Evolutionary conservation across 2,329 filamentous ascomycete species (phyloP).

Genomic region (Fusarium zealandicum): DNA sequence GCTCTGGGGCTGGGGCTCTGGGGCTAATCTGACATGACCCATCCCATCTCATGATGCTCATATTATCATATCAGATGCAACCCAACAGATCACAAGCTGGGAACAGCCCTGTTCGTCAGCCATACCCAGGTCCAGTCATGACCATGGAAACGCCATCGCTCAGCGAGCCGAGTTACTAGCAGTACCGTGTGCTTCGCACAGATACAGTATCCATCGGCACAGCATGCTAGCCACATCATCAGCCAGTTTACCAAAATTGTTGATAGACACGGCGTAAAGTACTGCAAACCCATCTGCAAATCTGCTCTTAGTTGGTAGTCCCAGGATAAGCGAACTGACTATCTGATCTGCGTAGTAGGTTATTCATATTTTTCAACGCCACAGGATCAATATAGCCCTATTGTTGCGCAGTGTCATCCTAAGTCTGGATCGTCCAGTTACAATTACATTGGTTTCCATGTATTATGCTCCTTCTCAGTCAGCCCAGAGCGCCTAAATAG

Average conservation of each 20-base stretch:
- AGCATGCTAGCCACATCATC: neutral
- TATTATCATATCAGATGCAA: slow-evolving; percentile 16
- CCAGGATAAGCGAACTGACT: neutral
- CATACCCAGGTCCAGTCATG: neutral
- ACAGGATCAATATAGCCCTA: neutral
- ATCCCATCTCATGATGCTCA: slow-evolving; percentile 9
- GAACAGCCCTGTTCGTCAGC: slow-evolving; percentile 17
- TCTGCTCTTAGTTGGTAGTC: neutral
- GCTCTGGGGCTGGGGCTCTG: no score
- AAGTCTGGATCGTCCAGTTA: neutral
- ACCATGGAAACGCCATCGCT: slow-evolving; percentile 1
- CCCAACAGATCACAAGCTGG: slow-evolving; percentile 6
- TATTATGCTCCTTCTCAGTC: neutral
- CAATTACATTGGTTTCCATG: neutral
- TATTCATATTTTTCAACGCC: slow-evolving; percentile 5
- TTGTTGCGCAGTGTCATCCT: neutral
- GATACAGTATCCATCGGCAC: neutral
- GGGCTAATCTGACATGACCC: neutral
- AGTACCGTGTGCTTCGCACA: neutral
- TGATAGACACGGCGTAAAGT: neutral
- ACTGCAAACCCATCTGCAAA: neutral
- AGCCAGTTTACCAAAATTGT: neutral
- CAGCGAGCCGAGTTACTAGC: no score
- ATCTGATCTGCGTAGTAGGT: neutral
- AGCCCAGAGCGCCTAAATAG: slow-evolving; percentile 1